These are phyloP conservation scores for Calendula officinalis DNA, from an alignment of 129 eudicot genomes.

Conservation along the genomic window DNA sequence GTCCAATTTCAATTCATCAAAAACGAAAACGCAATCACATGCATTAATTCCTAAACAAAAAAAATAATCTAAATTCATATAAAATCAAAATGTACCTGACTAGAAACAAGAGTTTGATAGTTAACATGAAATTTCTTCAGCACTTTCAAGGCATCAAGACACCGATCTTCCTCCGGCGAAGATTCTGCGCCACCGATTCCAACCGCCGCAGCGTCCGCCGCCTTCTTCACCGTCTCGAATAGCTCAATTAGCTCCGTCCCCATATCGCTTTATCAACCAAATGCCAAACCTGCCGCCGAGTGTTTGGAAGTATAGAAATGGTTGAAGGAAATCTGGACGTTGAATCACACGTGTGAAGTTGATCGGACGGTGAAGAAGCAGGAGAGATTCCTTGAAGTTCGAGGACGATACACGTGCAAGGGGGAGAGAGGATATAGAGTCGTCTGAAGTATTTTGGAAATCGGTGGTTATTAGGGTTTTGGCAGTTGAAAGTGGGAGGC, in stretches of 20 bases:
- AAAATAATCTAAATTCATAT: background rate
- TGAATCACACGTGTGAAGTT: slow-evolving; percentile 21
- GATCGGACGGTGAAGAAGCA: slow-evolving; percentile 31
- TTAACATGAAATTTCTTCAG: slow-evolving; percentile 74
- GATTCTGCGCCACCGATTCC: slow-evolving; percentile 23
- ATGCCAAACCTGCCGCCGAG: background rate
- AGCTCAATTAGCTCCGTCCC: slow-evolving; percentile 72
- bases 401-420: slow-evolving; percentile 17
- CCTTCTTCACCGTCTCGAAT: slow-evolving; percentile 68
- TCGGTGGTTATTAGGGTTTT: slow-evolving; percentile 30
- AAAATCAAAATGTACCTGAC: slow-evolving; percentile 47
- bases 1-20: background rate
- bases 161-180: slow-evolving; percentile 71
- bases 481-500: slow-evolving; percentile 22
- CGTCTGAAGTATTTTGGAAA: slow-evolving; percentile 7
- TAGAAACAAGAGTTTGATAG: slow-evolving; percentile 72
- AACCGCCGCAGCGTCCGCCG: slow-evolving; percentile 60
- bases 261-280: slow-evolving; percentile 36
- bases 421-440: background rate
- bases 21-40: slow-evolving; percentile 13
- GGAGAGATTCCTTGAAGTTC: slow-evolving; percentile 27
- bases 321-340: slow-evolving; percentile 5
- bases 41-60: background rate
- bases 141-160: slow-evolving; percentile 61
- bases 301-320: slow-evolving; percentile 1